A percentile compares a stretch with the other conserved stretches of the same genome.
Conservation (phyloP, 176 grass and related monocot genomes). For the Oryza longistaminata region DNA sequence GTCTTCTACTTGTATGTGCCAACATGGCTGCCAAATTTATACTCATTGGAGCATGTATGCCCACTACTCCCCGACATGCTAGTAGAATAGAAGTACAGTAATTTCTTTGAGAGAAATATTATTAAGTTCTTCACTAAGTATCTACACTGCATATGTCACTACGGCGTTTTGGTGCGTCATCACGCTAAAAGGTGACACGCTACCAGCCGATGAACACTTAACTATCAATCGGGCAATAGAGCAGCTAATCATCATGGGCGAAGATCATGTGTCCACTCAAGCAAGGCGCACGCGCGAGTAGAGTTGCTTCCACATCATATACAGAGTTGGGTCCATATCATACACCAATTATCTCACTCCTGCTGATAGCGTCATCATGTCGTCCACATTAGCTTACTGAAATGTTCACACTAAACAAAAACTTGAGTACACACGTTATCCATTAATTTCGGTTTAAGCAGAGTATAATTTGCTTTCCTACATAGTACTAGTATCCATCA, state of each 20-base stretch:
- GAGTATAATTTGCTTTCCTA: background rate
- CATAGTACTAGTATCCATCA: background rate
- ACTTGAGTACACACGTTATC: background rate
- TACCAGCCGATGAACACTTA: background rate
- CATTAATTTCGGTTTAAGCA: background rate
- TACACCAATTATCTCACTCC: background rate
- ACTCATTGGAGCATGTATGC: background rate
- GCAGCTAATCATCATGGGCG: background rate
- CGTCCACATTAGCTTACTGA: background rate
- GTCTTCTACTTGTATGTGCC: background rate
- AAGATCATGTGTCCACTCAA: background rate
- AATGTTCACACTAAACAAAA: background rate
- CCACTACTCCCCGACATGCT: background rate
- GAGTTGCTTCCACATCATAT: background rate
- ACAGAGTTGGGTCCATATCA: background rate
- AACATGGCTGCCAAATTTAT: background rate
- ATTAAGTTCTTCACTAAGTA: background rate
- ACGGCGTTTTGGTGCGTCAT: background rate
- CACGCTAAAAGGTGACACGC: background rate
- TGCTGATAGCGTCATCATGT: background rate
- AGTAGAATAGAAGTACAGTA: background rate
- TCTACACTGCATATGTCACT: background rate
- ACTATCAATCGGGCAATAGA: background rate
- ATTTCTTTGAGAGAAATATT: background rate
- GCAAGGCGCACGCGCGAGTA: background rate